These are phyloP conservation scores for Closterium sp. DNA, from an alignment of 139 green algal species.

Conservation along the genomic window DNA sequence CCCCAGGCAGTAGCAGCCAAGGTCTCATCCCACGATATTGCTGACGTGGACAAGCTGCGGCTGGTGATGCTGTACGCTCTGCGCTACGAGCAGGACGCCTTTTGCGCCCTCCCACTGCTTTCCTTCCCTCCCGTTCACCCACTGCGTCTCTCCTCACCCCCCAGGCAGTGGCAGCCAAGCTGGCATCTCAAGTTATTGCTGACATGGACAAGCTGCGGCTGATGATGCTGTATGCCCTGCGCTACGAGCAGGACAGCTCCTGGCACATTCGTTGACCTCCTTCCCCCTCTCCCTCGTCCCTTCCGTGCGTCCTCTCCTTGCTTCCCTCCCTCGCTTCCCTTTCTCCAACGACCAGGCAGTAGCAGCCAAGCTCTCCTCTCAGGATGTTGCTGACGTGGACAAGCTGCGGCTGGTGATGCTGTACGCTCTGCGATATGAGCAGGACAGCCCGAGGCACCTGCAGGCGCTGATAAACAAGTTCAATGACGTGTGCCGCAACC, in stretches of 20 bases:
- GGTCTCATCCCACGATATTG: too few species aligned
- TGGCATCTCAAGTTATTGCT: slow-evolving; percentile 32
- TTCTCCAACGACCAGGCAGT: slow-evolving; percentile 6
- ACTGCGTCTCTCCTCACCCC: neutral
- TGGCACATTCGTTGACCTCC: neutral
- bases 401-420: slow-evolving; percentile 79
- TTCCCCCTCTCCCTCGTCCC: neutral
- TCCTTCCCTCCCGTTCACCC: neutral
- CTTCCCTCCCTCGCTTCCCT: neutral
- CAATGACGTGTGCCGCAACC: neutral
- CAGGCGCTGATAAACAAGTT: slow-evolving; percentile 41
- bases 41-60: too few species aligned
- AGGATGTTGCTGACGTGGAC: slow-evolving; percentile 71
- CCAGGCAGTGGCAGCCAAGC: slow-evolving; percentile 22
- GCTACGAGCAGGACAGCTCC: slow-evolving; percentile 76
- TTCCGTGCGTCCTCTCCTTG: neutral
- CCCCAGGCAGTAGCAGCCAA: too few species aligned
- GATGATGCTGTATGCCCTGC: slow-evolving; percentile 81
- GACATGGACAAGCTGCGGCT: slow-evolving; percentile 72
- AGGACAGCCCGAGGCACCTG: slow-evolving; percentile 55
- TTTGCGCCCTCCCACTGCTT: neutral
- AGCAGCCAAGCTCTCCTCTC: slow-evolving; percentile 75
- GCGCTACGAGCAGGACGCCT: too few species aligned
- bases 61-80: too few species aligned
- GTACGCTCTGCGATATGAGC: slow-evolving; percentile 87